Evolutionary conservation across 805 yeast species (phyloP).

Genomic region (Suhomyces sp.): DNA sequence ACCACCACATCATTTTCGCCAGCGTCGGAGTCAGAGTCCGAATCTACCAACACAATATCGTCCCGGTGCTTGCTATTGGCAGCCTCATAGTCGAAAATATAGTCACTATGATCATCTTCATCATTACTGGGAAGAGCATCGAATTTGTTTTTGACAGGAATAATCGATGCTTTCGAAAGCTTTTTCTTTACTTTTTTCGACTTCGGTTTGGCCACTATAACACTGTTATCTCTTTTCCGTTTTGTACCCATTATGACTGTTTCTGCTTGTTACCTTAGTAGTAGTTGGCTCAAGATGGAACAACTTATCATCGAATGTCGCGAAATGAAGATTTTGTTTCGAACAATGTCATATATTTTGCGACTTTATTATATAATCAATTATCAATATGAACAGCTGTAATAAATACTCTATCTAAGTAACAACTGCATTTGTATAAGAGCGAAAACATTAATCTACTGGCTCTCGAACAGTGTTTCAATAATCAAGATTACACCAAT

Average conservation of each 20-base stretch:
- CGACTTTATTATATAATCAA: too few species aligned
- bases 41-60: constrained; percentile 33
- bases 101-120: constrained; percentile 19
- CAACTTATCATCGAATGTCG: too few species aligned
- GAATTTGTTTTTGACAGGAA: constrained; percentile 20
- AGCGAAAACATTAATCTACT: too few species aligned
- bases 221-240: constrained; percentile 12
- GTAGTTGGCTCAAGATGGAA: too few species aligned
- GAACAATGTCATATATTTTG: too few species aligned
- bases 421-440: too few species aligned
- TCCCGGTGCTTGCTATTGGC: constrained; percentile 11
- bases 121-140: constrained; percentile 20
- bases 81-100: constrained; percentile 21
- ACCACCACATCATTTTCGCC: constrained; percentile 20
- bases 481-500: too few species aligned
- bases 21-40: constrained; percentile 18
- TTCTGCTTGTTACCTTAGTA: neutral
- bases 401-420: too few species aligned
- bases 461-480: too few species aligned
- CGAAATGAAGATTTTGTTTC: too few species aligned
- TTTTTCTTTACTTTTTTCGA: constrained; percentile 24
- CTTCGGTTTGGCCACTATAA: constrained; percentile 16
- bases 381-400: too few species aligned
- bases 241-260: constrained; percentile 10
- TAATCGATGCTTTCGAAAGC: constrained; percentile 10